A percentile compares a stretch with the other conserved stretches of the same genome.
Evolutionary conservation across 75 land plant genomes (phyloP).

Genomic region (Picea glauca): DNA sequence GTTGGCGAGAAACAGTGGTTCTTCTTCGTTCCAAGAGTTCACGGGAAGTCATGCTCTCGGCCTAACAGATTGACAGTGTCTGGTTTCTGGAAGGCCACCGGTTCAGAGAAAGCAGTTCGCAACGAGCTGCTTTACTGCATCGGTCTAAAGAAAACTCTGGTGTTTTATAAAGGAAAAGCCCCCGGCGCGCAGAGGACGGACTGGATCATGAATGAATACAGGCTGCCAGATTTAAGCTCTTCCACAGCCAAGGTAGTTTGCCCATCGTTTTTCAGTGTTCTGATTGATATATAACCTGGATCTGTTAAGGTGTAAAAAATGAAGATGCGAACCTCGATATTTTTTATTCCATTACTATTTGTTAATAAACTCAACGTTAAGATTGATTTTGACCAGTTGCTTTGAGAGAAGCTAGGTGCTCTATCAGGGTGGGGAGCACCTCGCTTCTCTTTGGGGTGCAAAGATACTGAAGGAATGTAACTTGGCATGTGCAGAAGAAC

Average conservation of each 20-base stretch:
- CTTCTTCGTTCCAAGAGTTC: background rate
- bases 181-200: background rate
- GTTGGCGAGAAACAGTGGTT: background rate
- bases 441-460: too few relatives aligned
- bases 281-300: too few relatives aligned
- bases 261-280: too few relatives aligned
- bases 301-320: too few relatives aligned
- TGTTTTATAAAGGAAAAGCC: slow-evolving; percentile 1
- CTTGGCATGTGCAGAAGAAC: background rate
- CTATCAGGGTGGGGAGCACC: too few relatives aligned
- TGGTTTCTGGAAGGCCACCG: slow-evolving; percentile 13
- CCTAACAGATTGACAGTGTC: background rate
- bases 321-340: too few relatives aligned
- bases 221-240: background rate
- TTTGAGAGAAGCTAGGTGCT: too few relatives aligned
- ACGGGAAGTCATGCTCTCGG: background rate
- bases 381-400: too few relatives aligned
- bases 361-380: too few relatives aligned
- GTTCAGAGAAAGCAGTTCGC: background rate
- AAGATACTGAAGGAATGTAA: too few relatives aligned
- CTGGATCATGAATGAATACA: slow-evolving; percentile 12
- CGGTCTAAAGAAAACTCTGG: slow-evolving; percentile 6
- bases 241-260: background rate
- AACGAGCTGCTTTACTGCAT: background rate
- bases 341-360: too few relatives aligned